A percentile compares a stretch with the other conserved stretches of the same genome.
These are phyloP conservation scores for Nicotiana tomentosiformis DNA, from an alignment of 257 asterid genomes.

Conservation along the genomic window DNA sequence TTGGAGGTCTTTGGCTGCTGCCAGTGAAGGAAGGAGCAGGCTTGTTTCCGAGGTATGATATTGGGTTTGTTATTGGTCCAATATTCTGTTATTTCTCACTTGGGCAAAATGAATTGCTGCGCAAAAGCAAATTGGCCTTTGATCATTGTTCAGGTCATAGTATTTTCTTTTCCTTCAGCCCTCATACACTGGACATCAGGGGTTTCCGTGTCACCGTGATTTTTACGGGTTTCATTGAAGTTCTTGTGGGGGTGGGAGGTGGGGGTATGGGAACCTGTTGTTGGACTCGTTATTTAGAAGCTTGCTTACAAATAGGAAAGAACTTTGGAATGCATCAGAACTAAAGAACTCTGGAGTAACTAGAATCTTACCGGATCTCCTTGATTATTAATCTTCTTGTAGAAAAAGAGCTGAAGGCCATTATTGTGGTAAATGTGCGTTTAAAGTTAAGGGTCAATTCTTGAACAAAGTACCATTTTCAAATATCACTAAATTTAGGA, in stretches of 20 bases:
- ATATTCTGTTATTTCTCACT: neutral
- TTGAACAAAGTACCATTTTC: neutral
- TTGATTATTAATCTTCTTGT: neutral
- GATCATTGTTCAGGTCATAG: neutral
- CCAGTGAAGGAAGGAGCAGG: slow-evolving; percentile 72
- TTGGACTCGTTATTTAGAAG: neutral
- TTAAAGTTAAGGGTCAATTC: neutral
- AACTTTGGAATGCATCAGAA: neutral
- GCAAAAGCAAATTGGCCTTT: neutral
- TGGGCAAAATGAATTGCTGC: neutral
- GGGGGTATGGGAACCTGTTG: neutral
- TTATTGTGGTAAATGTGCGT: neutral
- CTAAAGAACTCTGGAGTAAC: neutral
- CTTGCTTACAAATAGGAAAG: neutral
- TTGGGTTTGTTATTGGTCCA: neutral
- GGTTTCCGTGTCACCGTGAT: neutral
- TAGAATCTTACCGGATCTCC: neutral
- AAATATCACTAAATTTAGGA: neutral
- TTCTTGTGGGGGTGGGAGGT: neutral
- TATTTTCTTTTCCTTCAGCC: neutral
- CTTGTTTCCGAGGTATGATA: slow-evolving; percentile 71
- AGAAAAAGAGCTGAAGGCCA: neutral
- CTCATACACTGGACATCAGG: neutral
- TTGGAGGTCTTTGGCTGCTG: slow-evolving; percentile 46
- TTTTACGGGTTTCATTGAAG: neutral